Evolutionary conservation across 257 asterid species (phyloP), one percentile per base, ranked within the genome.

Genomic region (Solanum chaucha): DNA sequence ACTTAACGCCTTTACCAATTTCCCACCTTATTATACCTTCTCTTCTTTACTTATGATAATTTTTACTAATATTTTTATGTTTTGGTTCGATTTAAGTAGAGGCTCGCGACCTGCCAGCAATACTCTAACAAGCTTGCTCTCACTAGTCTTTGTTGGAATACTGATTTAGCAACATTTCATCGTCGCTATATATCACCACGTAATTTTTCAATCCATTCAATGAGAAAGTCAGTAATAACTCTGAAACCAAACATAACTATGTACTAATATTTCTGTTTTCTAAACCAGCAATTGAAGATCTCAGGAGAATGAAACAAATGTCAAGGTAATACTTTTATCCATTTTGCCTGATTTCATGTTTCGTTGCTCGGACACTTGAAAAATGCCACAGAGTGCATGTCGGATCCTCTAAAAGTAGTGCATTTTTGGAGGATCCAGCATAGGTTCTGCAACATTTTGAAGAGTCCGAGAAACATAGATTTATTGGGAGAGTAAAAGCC

Each of bases 121-220:
- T 90, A 91, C 89, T 90, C 96, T 40, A 83, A 89, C 84, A 88
- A 91, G 87, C 89, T 92, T 20, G 89, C 93, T 68, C 88, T 92
- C 36, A 82, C 88, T 55, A 88, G 89, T 58, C 88, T 91, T 80
- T 85, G 88, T 86, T 89, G 91, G 92, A 88, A 28, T 88, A 67
- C 95, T 40, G 88, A 84, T 36, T 90, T 91, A 85, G 84, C 92
- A 3, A 91, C 91, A 89, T 85, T 86, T 87, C 85, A 90, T 84
- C 80, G 85, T 88, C 97, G 95, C 14, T 95, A 94, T 70, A 88
- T 89, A 61, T 89, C 87, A 14, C 93, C 89, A 0, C 90, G 97
- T 93, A 93, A 88, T 8, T 48, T 5, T 74, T 26, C 82, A 71
- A 28, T 9, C 22, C 24, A 15, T 51, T 3, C 12, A 14, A 30